A percentile compares a stretch with the other conserved stretches of the same genome.
phyloP scores from a whole-genome alignment of 2,329 filamentous ascomycete genomes.

The Geosmithia morbida region DNA sequence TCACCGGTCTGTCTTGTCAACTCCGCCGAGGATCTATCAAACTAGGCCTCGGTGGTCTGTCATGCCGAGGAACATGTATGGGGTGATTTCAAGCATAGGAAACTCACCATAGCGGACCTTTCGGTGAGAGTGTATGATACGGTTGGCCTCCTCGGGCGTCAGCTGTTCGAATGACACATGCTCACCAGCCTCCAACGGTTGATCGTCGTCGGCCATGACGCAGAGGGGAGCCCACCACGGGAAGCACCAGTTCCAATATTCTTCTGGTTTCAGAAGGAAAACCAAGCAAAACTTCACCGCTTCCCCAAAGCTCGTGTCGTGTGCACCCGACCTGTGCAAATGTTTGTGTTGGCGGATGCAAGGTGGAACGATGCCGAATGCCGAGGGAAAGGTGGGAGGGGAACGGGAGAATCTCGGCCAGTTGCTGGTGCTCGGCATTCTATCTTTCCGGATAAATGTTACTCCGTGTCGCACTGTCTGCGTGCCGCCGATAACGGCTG shows the following conservation, averaged over 20 bases:
- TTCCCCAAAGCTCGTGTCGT: neutral
- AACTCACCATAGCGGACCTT: conserved; percentile 50
- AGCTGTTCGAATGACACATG: conserved; percentile 37
- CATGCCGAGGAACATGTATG: too few relatives aligned
- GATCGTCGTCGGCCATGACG: conserved; percentile 28
- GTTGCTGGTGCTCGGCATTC: neutral
- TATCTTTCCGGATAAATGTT: neutral
- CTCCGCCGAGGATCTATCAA: too few relatives aligned
- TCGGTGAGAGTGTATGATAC: conserved; percentile 55
- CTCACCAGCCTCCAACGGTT: conserved; percentile 18
- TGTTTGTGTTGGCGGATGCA: neutral
- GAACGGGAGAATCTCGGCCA: conserved; percentile 1
- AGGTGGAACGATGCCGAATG: conserved; percentile 1
- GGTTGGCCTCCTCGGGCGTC: conserved; percentile 50
- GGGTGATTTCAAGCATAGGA: neutral
- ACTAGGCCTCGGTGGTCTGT: too few relatives aligned
- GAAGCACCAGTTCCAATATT: neutral
- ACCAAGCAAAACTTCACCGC: neutral
- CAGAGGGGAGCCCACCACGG: neutral
- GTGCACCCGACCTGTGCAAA: neutral
- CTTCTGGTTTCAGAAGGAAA: neutral
- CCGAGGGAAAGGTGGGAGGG: conserved; percentile 1
- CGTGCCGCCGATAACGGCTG: too few relatives aligned
- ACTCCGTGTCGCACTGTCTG: neutral
- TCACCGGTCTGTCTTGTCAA: too few relatives aligned